These are phyloP conservation scores for Kodamaea leandrae DNA, from an alignment of 805 yeast species.

Conservation along the genomic window DNA sequence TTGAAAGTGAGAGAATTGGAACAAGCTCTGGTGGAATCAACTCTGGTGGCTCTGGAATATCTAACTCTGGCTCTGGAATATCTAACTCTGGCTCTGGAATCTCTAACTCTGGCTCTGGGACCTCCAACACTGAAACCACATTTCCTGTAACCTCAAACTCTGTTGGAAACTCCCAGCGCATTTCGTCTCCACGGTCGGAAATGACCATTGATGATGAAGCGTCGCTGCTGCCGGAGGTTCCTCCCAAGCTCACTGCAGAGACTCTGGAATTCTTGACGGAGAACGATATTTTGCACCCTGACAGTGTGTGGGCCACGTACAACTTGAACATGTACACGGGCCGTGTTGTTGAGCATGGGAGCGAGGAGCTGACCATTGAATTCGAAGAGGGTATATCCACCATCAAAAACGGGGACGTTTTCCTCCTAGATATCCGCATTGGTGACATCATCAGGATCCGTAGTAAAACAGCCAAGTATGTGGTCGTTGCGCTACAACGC, in stretches of 20 bases:
- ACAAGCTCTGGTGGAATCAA: too few species aligned
- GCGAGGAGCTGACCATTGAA: conserved; percentile 32
- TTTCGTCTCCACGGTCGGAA: too few species aligned
- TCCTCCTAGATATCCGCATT: conserved; percentile 51
- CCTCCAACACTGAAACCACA: too few species aligned
- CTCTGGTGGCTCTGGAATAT: too few species aligned
- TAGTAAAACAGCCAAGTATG: conserved; percentile 29
- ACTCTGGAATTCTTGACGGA: conserved; percentile 7
- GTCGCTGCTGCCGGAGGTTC: too few species aligned
- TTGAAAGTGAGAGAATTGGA: too few species aligned
- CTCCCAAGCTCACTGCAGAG: not conserved
- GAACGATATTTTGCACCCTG: conserved; percentile 14
- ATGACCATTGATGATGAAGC: conserved; percentile 3
- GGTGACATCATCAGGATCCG: conserved; percentile 51
- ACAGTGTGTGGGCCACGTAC: conserved; percentile 54
- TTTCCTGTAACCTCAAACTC: too few species aligned
- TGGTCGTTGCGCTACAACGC: conserved; percentile 23
- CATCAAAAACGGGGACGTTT: conserved; percentile 38
- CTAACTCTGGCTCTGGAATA: too few species aligned
- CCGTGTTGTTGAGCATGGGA: conserved; percentile 24
- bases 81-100: too few species aligned
- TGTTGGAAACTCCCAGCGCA: too few species aligned
- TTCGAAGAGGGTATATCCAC: conserved; percentile 38
- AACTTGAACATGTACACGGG: conserved; percentile 54
- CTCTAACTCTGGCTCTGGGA: too few species aligned